These are phyloP conservation scores for Ganoderma leucocontextum DNA, from an alignment of 1,284 basidiomycete species.

Conservation along the genomic window DNA sequence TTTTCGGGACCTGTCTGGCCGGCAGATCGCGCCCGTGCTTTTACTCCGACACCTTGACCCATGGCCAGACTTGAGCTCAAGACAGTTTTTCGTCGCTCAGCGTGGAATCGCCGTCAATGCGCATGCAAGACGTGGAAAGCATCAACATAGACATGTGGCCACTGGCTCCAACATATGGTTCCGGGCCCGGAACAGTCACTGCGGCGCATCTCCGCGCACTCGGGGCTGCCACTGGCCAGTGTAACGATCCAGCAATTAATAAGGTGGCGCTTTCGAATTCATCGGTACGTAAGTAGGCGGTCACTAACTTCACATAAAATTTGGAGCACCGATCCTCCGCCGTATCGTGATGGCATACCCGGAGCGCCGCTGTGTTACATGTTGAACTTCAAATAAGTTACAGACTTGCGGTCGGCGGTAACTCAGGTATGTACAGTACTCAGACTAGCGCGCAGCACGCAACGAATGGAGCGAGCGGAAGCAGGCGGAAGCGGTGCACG, in stretches of 20 bases:
- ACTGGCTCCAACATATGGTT: background rate
- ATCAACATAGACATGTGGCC: background rate
- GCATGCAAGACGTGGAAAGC: background rate
- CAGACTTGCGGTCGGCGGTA: too few relatives aligned
- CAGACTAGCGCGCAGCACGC: background rate
- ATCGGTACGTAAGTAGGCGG: too few relatives aligned
- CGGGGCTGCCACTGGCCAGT: too few relatives aligned
- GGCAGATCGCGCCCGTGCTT: background rate
- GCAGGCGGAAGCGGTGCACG: slow-evolving; percentile 39
- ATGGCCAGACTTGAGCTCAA: background rate
- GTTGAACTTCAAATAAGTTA: background rate
- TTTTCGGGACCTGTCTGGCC: background rate
- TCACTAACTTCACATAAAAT: background rate
- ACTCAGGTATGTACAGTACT: too few relatives aligned
- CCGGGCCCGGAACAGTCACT: background rate
- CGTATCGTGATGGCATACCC: slow-evolving; percentile 36
- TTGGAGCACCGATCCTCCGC: background rate
- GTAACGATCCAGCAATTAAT: background rate
- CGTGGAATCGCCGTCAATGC: background rate
- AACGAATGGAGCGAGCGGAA: slow-evolving; percentile 36
- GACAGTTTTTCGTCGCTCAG: background rate
- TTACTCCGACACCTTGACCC: background rate
- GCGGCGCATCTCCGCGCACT: slow-evolving; percentile 5
- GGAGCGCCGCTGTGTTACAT: slow-evolving; percentile 49
- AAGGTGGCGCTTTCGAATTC: too few relatives aligned